A percentile compares a stretch with the other conserved stretches of the same genome.
phyloP scores from a whole-genome alignment of 2,329 filamentous ascomycete genomes.

The Diaporthe caulivora region DNA sequence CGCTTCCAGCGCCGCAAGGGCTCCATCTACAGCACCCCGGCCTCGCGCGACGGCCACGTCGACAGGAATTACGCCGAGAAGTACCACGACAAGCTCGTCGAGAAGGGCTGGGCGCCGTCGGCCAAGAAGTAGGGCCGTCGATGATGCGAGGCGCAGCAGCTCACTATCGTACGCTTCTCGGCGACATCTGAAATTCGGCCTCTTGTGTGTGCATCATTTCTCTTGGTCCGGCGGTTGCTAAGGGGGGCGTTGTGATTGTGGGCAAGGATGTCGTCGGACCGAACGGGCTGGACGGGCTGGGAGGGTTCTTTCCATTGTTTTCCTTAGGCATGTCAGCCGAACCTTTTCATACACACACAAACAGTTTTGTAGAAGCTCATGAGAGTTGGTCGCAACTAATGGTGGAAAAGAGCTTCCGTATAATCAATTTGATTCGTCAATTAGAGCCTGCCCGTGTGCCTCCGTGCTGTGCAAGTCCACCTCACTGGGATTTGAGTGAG shows the following conservation, averaged over 20 bases:
- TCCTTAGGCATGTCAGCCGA: constrained; percentile 16
- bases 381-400: not conserved
- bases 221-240: not conserved
- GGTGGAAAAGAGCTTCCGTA: not conserved
- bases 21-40: constrained; percentile 75
- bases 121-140: constrained; percentile 19
- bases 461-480: constrained; percentile 3
- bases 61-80: constrained; percentile 69
- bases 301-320: not conserved
- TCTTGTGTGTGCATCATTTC: not conserved
- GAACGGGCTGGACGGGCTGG: not conserved
- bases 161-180: not conserved
- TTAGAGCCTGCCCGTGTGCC: constrained; percentile 1
- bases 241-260: not conserved
- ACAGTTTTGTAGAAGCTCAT: not conserved
- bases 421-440: constrained; percentile 25
- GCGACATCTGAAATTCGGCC: not conserved
- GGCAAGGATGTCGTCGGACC: not conserved
- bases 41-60: constrained; percentile 74
- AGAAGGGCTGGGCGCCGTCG: constrained; percentile 56
- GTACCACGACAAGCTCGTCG: constrained; percentile 71
- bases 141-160: constrained; percentile 19
- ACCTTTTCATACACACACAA: constrained; percentile 1
- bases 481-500: not conserved
- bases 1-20: constrained; percentile 79